Conservation (phyloP, 306 rosid species). For the Rosa rugosa region DNA sequence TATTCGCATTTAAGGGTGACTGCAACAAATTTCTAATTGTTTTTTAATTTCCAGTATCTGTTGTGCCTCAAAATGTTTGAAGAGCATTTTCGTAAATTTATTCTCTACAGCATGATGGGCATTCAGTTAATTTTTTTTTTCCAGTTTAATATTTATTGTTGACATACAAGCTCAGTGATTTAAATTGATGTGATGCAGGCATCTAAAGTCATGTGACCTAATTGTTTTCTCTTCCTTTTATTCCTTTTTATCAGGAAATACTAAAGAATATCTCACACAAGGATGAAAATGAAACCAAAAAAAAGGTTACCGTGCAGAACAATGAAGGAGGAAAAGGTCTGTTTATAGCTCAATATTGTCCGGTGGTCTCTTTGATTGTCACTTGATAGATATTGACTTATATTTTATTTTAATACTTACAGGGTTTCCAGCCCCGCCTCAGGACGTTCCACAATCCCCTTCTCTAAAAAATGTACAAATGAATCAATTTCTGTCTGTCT, state of each 20-base stretch:
- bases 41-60: not conserved
- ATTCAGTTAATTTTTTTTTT: too few species aligned
- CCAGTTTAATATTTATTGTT: not conserved
- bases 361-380: constrained; percentile 11
- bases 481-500: constrained; percentile 15
- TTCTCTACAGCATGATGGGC: not conserved
- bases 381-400: not conserved
- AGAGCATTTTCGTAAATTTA: not conserved
- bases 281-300: constrained; percentile 42
- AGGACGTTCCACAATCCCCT: constrained; percentile 36
- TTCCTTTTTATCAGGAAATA: constrained; percentile 58
- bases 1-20: not conserved
- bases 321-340: constrained; percentile 45
- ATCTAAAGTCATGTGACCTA: constrained; percentile 20
- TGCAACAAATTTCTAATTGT: not conserved
- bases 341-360: constrained; percentile 18
- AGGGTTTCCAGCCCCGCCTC: constrained; percentile 50
- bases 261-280: constrained; percentile 40
- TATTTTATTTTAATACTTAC: constrained; percentile 28
- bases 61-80: not conserved
- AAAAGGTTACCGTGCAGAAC: constrained; percentile 16
- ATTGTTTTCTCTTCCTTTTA: constrained; percentile 26
- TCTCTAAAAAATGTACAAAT: constrained; percentile 53
- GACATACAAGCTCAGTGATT: constrained; percentile 1
- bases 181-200: constrained; percentile 10